phyloP scores from a whole-genome alignment of 2,329 filamentous ascomycete genomes.

The Fusarium sp. region DNA sequence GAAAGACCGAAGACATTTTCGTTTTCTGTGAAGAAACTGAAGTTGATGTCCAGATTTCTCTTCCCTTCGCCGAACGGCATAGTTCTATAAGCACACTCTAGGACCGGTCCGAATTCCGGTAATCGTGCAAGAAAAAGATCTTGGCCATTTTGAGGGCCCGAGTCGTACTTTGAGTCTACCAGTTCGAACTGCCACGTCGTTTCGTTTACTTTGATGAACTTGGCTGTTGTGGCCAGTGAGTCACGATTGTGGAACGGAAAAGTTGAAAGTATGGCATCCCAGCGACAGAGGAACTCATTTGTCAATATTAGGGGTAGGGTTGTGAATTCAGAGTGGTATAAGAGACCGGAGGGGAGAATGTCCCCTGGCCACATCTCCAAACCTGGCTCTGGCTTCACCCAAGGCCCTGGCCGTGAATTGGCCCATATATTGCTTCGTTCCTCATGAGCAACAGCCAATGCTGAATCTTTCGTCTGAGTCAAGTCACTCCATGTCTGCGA shows the following conservation, averaged over 20 bases:
- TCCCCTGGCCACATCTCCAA: slow-evolving; percentile 9
- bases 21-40: slow-evolving; percentile 9
- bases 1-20: slow-evolving; percentile 1
- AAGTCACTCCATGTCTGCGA: not conserved
- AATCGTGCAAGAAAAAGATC: slow-evolving; percentile 9
- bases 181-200: not conserved
- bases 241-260: slow-evolving; percentile 3
- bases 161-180: not conserved
- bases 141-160: not conserved
- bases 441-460: not conserved
- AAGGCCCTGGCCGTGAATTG: slow-evolving; percentile 1
- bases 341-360: slow-evolving; percentile 3
- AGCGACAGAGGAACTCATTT: slow-evolving; percentile 4
- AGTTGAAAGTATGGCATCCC: slow-evolving; percentile 1
- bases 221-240: not conserved
- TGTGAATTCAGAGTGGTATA: slow-evolving; percentile 9
- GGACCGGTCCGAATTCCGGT: slow-evolving; percentile 2
- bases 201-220: not conserved
- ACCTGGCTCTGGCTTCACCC: slow-evolving; percentile 5
- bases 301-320: not conserved
- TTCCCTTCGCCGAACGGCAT: slow-evolving; percentile 16
- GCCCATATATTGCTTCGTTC: not conserved
- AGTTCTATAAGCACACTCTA: slow-evolving; percentile 7
- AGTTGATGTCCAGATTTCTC: slow-evolving; percentile 2
- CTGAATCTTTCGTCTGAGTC: not conserved